These are phyloP conservation scores for Rubroshorea leprosula DNA, from an alignment of 345 rosid species.

Conservation along the genomic window DNA sequence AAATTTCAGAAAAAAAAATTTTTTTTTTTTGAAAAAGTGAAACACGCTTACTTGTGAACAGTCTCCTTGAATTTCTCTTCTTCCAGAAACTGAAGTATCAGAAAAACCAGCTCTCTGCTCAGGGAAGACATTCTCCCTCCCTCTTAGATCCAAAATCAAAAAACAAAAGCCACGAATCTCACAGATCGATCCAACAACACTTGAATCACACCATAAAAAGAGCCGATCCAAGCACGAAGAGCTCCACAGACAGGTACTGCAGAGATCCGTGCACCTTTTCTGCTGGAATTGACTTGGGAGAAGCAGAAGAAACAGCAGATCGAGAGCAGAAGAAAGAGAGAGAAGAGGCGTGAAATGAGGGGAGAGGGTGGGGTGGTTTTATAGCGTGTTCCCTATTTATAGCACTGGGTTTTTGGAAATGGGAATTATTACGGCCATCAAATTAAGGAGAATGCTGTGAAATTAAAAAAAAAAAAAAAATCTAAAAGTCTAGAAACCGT, in stretches of 20 bases:
- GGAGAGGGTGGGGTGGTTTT: not conserved
- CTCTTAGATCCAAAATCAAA: slow-evolving; percentile 4
- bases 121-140: slow-evolving; percentile 7
- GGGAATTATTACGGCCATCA: too few relatives aligned
- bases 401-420: too few relatives aligned
- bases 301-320: not conserved
- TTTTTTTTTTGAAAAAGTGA: not conserved
- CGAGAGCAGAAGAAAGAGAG: not conserved
- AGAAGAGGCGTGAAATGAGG: not conserved
- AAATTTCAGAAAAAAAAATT: not conserved
- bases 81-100: slow-evolving; percentile 17
- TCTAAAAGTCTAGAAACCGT: too few relatives aligned
- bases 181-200: slow-evolving; percentile 2
- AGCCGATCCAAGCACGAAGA: not conserved
- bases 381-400: not conserved
- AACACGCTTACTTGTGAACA: slow-evolving; percentile 10
- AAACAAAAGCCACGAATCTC: not conserved
- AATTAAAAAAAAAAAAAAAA: too few relatives aligned
- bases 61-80: slow-evolving; percentile 17
- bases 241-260: not conserved
- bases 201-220: not conserved
- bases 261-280: not conserved
- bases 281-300: not conserved
- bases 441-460: too few relatives aligned
- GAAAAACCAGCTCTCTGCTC: slow-evolving; percentile 16